Evolutionary conservation across 2,329 filamentous ascomycete genomes (phyloP).

Genomic region (Sporothrix pallida): DNA sequence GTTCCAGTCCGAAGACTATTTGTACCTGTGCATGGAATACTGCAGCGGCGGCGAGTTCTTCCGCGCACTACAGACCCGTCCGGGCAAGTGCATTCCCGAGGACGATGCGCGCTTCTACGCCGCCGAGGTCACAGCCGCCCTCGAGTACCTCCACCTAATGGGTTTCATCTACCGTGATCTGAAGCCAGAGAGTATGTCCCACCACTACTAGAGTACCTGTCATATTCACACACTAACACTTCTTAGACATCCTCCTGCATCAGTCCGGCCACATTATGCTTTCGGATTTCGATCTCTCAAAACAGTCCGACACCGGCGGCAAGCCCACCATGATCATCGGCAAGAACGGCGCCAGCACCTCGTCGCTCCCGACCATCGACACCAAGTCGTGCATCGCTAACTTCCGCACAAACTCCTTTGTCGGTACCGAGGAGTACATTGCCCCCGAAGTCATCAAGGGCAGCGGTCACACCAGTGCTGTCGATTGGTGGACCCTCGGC

Average conservation of each 20-base stretch:
- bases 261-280: conserved; percentile 99
- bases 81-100: conserved; percentile 95
- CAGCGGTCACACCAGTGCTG: conserved; percentile 95
- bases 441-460: conserved; percentile 98
- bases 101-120: conserved; percentile 97
- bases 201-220: too few relatives aligned
- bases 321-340: conserved; percentile 97
- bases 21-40: conserved; percentile 99
- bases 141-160: conserved; percentile 98
- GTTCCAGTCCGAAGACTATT: conserved; percentile 97
- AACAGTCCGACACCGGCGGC: conserved; percentile 94
- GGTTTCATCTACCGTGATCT: conserved; percentile 98
- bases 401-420: conserved; percentile 97
- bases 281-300: conserved; percentile 97
- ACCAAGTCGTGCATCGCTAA: conserved; percentile 98
- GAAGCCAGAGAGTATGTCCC: conserved; percentile 87
- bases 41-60: conserved; percentile 99
- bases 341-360: conserved; percentile 83
- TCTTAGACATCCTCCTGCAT: conserved; percentile 87
- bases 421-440: conserved; percentile 98
- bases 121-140: conserved; percentile 91
- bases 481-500: conserved; percentile 98
- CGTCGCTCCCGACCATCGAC: conserved; percentile 92
- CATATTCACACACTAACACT: not conserved
- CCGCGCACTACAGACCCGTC: conserved; percentile 90